Base-by-base conservation (phyloP, 805 yeast genomes). In the Debaryomyces prosopidis region DNA sequence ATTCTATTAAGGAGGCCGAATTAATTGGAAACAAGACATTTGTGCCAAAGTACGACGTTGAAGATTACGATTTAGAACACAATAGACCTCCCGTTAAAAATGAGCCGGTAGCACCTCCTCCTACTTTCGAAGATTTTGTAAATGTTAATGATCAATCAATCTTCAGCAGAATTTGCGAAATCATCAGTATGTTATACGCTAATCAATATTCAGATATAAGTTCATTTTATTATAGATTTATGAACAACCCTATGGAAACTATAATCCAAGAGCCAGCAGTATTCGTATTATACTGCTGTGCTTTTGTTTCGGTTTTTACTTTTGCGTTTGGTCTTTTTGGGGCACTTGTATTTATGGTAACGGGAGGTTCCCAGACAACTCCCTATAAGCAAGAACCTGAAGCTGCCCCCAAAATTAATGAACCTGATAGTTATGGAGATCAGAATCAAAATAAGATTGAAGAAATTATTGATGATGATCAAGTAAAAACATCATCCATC, bases 1-100 rank as follows among this genome's bases (percentile, higher is more conserved):
- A 88, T 60, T 81, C 87, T 1, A 70, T 90, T n/a, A 72, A 69
- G 32, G 96, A 90, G 59, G 97, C 97, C 10, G 96, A 91, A 69
- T 45, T 59, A 8, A 73, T 90, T 52, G 97, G 97, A 27, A 90
- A 91, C 60, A 64, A 68, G 7, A 89, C 97, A 0, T 90, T 80
- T 63, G 54, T 65, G 28, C 75, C 80, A 18, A 85, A 85, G 62
- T 63, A 66, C 17, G 71, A 68, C 12, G 51, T 81, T 36, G 90
- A 85, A 62, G 68, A 68, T 41, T 61, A 62, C 19, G 69, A 66
- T 39, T 68, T 73, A 37, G 70, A 73, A 19, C 54, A 59, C 4
- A 66, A 61, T 44, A 69, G 66, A 43, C 80, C 81, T 45, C 68
- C 68, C 46, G 62, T 77, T 4, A 58, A 63, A 36, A 59, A 62